These are phyloP conservation scores for Stentor roeselii DNA, from an alignment of 73 alveolate genomes.

Conservation along the genomic window DNA sequence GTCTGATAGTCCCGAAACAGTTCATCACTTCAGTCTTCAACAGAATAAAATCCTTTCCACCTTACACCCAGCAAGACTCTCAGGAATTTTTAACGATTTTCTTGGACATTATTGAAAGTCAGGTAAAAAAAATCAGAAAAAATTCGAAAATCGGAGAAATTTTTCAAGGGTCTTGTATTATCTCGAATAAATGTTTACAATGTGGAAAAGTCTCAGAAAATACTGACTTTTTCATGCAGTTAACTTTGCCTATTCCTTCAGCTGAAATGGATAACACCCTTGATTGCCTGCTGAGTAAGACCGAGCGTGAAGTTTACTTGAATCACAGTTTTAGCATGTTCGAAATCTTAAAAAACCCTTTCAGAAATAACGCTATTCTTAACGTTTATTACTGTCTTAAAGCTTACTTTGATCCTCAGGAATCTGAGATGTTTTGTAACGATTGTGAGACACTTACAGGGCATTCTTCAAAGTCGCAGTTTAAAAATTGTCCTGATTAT, in stretches of 20 bases:
- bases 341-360: not conserved
- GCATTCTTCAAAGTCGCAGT: not conserved
- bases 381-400: not conserved
- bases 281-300: not conserved
- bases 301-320: not conserved
- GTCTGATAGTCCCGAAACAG: not conserved
- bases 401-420: not conserved
- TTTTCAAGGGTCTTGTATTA: not conserved
- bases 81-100: constrained; percentile 3
- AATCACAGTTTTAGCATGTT: not conserved
- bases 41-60: not conserved
- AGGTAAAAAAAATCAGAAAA: not conserved
- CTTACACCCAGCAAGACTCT: constrained; percentile 16
- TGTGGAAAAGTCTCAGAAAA: not conserved
- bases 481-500: not conserved
- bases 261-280: not conserved
- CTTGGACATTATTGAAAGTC: not conserved
- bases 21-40: not conserved
- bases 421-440: not conserved
- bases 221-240: not conserved
- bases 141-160: not conserved
- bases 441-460: not conserved
- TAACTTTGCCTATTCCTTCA: not conserved
- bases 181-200: not conserved
- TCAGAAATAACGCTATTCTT: not conserved